phyloP scores from a whole-genome alignment of 2,329 filamentous ascomycete species.

The Magnaporthales sp. region DNA sequence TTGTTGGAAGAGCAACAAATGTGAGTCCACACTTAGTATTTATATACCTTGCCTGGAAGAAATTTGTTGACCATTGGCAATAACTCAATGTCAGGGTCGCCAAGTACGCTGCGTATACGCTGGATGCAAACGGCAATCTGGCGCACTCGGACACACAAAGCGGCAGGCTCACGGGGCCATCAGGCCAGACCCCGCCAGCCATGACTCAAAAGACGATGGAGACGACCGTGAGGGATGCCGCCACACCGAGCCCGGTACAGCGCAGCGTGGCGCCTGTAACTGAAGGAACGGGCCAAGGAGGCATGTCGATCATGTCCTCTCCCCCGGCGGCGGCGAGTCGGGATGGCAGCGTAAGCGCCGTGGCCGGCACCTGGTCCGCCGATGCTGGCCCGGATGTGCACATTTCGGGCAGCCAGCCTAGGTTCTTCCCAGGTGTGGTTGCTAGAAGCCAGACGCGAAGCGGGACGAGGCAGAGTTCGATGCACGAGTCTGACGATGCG shows the following conservation, averaged over 20 bases:
- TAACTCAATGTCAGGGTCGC: background rate
- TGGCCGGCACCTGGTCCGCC: background rate
- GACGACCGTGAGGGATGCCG: background rate
- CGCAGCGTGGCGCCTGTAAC: background rate
- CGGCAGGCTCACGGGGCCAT: background rate
- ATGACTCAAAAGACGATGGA: background rate
- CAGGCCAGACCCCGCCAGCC: background rate
- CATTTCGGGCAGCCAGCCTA: slow-evolving; percentile 53
- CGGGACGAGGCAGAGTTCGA: slow-evolving; percentile 29
- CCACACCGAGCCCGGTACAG: background rate
- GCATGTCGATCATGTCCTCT: background rate
- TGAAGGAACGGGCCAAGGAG: too few species aligned
- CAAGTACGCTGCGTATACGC: background rate
- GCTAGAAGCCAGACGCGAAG: slow-evolving; percentile 37
- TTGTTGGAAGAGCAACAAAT: slow-evolving; percentile 75
- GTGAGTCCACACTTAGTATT: slow-evolving; percentile 40
- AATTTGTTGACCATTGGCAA: background rate
- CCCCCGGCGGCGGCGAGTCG: background rate
- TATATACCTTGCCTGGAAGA: background rate
- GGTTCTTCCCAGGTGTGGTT: slow-evolving; percentile 65
- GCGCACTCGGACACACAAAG: background rate
- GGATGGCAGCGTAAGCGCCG: too few species aligned
- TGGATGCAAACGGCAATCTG: background rate
- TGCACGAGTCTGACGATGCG: slow-evolving; percentile 26
- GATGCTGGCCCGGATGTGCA: slow-evolving; percentile 27